These are phyloP conservation scores for Taphrina communis DNA, from an alignment of 1,139 yeast species.

Conservation along the genomic window DNA sequence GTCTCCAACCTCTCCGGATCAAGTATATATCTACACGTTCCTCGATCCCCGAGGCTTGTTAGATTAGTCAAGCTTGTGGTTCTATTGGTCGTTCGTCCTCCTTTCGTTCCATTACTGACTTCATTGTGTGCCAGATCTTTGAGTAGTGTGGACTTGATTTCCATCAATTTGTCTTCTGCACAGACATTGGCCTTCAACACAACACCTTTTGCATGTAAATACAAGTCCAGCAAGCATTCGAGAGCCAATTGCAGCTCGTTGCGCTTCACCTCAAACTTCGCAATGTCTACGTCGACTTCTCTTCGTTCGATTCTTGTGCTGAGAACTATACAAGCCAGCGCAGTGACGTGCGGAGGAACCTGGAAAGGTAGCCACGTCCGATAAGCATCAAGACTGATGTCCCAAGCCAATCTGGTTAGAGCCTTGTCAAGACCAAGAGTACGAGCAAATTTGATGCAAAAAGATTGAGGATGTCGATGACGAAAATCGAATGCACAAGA, in stretches of 20 bases:
- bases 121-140: background rate
- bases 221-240: constrained; percentile 42
- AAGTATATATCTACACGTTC: constrained; percentile 45
- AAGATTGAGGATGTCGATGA: constrained; percentile 67
- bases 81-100: background rate
- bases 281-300: constrained; percentile 16
- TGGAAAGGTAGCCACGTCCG: constrained; percentile 73
- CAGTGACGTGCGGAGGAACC: constrained; percentile 80
- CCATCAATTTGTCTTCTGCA: constrained; percentile 17
- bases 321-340: constrained; percentile 67
- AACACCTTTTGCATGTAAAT: constrained; percentile 31
- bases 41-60: constrained; percentile 44
- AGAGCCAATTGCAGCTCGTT: constrained; percentile 24
- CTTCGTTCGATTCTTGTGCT: constrained; percentile 55
- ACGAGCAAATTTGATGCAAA: constrained; percentile 70
- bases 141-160: constrained; percentile 21
- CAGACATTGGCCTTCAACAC: background rate
- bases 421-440: constrained; percentile 47
- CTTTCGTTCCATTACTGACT: background rate
- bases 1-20: constrained; percentile 42
- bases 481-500: constrained; percentile 77
- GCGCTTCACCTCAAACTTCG: constrained; percentile 24
- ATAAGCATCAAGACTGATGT: constrained; percentile 73
- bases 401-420: constrained; percentile 65
- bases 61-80: background rate